These are phyloP conservation scores for Poronia punctata DNA, from an alignment of 495 filamentous ascomycete species.

Conservation along the genomic window DNA sequence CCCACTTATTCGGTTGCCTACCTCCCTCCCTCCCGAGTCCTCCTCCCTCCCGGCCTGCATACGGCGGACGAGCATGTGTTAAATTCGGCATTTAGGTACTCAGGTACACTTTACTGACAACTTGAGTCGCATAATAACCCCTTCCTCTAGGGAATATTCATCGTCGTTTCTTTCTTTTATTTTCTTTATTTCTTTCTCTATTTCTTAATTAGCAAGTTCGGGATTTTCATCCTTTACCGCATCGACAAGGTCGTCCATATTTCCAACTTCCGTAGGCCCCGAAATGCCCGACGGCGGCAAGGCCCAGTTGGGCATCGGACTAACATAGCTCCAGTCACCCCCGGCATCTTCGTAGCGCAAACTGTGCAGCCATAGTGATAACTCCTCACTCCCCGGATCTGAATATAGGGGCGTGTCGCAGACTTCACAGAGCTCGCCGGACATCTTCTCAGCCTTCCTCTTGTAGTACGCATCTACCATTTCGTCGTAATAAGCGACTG, in stretches of 20 bases:
- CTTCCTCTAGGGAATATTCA: no score
- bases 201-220: conserved; percentile 19
- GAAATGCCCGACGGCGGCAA: conserved; percentile 59
- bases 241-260: conserved; percentile 45
- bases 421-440: conserved; percentile 69
- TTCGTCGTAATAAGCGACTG: conserved; percentile 88
- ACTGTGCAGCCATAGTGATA: conserved; percentile 90
- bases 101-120: no score
- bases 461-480: conserved; percentile 82
- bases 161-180: no score
- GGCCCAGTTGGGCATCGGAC: conserved; percentile 78
- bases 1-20: no score
- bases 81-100: no score
- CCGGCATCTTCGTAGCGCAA: conserved; percentile 74
- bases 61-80: no score
- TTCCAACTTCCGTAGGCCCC: conserved; percentile 52
- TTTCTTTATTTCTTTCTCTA: no score
- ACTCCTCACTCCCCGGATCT: conserved; percentile 81
- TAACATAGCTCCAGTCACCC: conserved; percentile 81
- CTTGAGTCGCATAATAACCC: no score
- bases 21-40: no score
- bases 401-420: conserved; percentile 87
- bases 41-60: no score
- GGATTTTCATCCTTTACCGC: conserved; percentile 32
- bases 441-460: conserved; percentile 84